These are phyloP conservation scores for Fusarium virguliforme DNA, from an alignment of 2,329 filamentous ascomycete species.

Conservation along the genomic window DNA sequence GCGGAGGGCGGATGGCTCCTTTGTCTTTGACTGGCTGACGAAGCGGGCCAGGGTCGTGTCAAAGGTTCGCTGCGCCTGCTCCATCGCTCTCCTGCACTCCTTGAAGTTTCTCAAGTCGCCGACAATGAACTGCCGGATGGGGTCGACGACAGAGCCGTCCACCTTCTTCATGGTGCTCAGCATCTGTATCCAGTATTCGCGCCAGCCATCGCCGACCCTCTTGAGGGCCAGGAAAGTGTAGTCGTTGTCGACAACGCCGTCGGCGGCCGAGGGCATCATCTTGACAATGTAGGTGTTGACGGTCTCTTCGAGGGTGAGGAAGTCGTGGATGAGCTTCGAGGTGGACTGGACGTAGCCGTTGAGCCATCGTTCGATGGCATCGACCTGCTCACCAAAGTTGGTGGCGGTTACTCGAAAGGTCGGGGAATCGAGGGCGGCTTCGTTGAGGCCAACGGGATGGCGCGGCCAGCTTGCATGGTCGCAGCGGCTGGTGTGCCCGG, in stretches of 20 bases:
- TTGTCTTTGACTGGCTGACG: conserved; percentile 88
- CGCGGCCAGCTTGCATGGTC: conserved; percentile 45
- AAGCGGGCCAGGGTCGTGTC: conserved; percentile 88
- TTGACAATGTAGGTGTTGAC: conserved; percentile 84
- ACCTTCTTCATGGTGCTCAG: conserved; percentile 83
- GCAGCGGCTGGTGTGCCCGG: conserved; percentile 43
- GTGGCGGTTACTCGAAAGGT: conserved; percentile 90
- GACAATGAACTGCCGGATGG: conserved; percentile 82
- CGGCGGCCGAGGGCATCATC: conserved; percentile 83
- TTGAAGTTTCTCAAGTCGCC: conserved; percentile 90
- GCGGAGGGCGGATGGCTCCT: conserved; percentile 90
- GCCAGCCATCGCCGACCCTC: conserved; percentile 86
- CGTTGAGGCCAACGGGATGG: conserved; percentile 85
- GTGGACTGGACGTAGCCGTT: conserved; percentile 72
- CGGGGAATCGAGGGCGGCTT: conserved; percentile 96
- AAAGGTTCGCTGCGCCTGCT: conserved; percentile 86
- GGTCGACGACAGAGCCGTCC: conserved; percentile 84
- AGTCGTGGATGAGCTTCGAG: conserved; percentile 71
- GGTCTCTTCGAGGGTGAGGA: conserved; percentile 82
- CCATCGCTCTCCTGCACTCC: conserved; percentile 82
- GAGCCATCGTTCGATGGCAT: conserved; percentile 93
- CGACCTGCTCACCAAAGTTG: conserved; percentile 93
- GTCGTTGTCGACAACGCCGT: conserved; percentile 93
- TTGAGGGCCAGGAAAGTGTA: conserved; percentile 92
- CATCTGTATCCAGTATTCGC: conserved; percentile 88